Conservation (phyloP, 352 stramenopile species). For the Pilasporangium apinafurcum region DNA sequence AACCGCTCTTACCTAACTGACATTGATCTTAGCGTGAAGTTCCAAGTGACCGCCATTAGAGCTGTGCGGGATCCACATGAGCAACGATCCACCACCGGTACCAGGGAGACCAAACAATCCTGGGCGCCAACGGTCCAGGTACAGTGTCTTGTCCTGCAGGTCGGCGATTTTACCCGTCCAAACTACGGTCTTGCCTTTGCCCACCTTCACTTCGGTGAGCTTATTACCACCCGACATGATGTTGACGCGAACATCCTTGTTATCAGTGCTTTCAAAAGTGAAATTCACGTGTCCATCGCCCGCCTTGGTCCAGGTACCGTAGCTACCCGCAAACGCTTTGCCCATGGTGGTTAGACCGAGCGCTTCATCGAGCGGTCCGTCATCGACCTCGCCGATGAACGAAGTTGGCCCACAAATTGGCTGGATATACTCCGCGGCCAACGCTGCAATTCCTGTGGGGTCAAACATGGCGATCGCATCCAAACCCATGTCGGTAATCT, state of each 20-base stretch:
- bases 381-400: conserved; percentile 36
- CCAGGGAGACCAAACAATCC: conserved; percentile 46
- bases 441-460: conserved; percentile 25
- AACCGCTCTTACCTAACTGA: conserved; percentile 13
- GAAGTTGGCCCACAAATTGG: conserved; percentile 29
- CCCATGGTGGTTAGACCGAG: conserved; percentile 30
- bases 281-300: conserved; percentile 32
- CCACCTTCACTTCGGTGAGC: conserved; percentile 30
- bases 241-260: conserved; percentile 38
- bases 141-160: conserved; percentile 53
- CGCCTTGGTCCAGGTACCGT: conserved; percentile 27
- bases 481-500: conserved; percentile 23
- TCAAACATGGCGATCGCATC: conserved; percentile 22
- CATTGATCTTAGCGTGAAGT: conserved; percentile 37
- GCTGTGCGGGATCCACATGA: conserved; percentile 47
- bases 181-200: conserved; percentile 17
- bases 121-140: conserved; percentile 60
- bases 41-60: conserved; percentile 33
- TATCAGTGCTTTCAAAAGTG: conserved; percentile 36
- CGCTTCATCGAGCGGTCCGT: conserved; percentile 26
- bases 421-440: conserved; percentile 35
- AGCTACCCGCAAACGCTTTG: conserved; percentile 33
- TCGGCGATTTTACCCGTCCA: conserved; percentile 26
- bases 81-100: conserved; percentile 49
- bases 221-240: conserved; percentile 41